phyloP scores from a whole-genome alignment of 2,329 filamentous ascomycete species.

The Colletotrichum graminicola region DNA sequence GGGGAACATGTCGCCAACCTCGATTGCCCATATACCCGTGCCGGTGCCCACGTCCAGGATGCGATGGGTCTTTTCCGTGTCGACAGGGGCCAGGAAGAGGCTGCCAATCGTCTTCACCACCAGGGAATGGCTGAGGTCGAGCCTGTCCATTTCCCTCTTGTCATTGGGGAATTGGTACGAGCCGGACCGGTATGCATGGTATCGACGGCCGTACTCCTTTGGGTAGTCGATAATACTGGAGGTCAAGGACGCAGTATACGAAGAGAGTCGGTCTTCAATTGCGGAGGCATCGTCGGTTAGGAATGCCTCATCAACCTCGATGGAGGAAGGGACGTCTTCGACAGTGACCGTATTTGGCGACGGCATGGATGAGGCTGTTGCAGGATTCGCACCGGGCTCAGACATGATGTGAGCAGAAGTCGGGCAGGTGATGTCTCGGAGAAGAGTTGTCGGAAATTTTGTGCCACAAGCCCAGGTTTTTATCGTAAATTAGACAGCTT shows the following conservation, averaged over 20 bases:
- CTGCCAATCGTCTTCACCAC: background rate
- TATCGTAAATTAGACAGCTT: background rate
- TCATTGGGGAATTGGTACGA: background rate
- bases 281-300: background rate
- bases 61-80: background rate
- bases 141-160: background rate
- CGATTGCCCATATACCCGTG: background rate
- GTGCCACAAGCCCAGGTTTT: background rate
- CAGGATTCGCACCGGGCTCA: background rate
- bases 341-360: background rate
- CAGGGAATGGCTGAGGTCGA: background rate
- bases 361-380: background rate
- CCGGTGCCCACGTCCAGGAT: background rate
- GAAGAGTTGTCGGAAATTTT: background rate
- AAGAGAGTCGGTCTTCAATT: background rate
- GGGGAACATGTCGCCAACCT: background rate
- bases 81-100: background rate
- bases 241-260: background rate
- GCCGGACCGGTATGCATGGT: background rate
- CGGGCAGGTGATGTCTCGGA: background rate
- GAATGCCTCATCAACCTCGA: background rate
- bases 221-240: background rate
- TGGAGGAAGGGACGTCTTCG: background rate
- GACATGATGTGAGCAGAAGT: background rate
- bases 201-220: background rate